phyloP scores from a whole-genome alignment of 2,329 filamentous ascomycete genomes.

The Metarhizium robertsii region DNA sequence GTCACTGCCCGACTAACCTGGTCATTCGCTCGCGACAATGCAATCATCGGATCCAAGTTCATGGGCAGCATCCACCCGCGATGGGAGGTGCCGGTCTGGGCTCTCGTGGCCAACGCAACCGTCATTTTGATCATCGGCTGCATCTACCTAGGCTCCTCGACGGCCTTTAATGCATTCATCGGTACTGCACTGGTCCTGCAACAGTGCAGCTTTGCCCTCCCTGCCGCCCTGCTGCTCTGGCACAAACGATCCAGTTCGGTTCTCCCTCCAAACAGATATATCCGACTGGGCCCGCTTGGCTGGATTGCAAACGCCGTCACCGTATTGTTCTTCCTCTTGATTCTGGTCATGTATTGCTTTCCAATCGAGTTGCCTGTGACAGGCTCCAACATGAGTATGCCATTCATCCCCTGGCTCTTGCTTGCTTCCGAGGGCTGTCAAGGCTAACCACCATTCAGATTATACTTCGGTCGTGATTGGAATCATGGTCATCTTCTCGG shows the following conservation, averaged over 20 bases:
- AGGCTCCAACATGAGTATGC: conserved; percentile 18
- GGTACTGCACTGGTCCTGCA: conserved; percentile 29
- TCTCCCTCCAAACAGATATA: not conserved
- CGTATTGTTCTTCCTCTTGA: not conserved
- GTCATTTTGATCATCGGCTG: conserved; percentile 37
- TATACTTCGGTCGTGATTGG: too few relatives aligned
- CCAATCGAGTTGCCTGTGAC: not conserved
- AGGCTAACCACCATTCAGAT: too few relatives aligned
- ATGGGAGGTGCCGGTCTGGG: conserved; percentile 33
- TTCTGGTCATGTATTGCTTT: not conserved
- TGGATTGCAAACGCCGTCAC: not conserved
- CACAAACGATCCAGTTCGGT: not conserved
- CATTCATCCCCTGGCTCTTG: too few relatives aligned
- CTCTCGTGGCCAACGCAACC: conserved; percentile 37
- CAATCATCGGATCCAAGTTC: conserved; percentile 12
- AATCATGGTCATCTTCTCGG: too few relatives aligned
- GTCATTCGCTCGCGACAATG: not conserved
- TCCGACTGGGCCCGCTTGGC: not conserved
- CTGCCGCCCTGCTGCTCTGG: conserved; percentile 47
- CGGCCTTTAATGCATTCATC: conserved; percentile 50
- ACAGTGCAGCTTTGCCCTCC: conserved; percentile 34
- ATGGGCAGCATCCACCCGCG: conserved; percentile 30
- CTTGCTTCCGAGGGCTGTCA: too few relatives aligned
- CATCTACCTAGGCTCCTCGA: conserved; percentile 47
- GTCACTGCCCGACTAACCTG: not conserved